Evolutionary conservation across 2,329 filamentous ascomycete genomes (phyloP).

Genomic region (Ambrosiella xylebori): DNA sequence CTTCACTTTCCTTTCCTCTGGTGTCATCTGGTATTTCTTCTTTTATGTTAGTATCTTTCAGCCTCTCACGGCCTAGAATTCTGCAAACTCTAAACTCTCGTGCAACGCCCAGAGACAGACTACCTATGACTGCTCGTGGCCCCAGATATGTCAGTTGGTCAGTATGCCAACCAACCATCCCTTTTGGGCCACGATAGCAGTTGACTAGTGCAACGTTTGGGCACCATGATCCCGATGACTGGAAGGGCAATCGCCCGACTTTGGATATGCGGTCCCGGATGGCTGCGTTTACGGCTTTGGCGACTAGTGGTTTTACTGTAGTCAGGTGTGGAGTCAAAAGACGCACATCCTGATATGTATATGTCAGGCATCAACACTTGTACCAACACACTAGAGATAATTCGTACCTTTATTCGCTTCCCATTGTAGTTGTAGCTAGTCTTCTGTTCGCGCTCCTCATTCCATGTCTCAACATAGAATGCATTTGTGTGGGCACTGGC

Average conservation of each 20-base stretch:
- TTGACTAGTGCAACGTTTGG: conserved; percentile 92
- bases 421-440: conserved; percentile 80
- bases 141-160: conserved; percentile 90
- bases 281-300: conserved; percentile 59
- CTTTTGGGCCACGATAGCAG: conserved; percentile 65
- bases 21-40: not conserved
- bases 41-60: conserved; percentile 15
- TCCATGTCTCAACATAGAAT: conserved; percentile 63
- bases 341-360: conserved; percentile 44
- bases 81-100: conserved; percentile 78
- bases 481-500: conserved; percentile 67
- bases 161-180: conserved; percentile 82
- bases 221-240: conserved; percentile 55
- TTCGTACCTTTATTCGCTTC: conserved; percentile 40
- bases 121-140: conserved; percentile 74
- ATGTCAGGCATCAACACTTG: not conserved
- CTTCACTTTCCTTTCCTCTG: conserved; percentile 26
- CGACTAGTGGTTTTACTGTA: conserved; percentile 50
- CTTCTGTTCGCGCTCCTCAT: conserved; percentile 53
- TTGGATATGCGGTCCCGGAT: conserved; percentile 53
- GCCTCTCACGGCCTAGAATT: conserved; percentile 44
- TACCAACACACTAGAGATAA: not conserved
- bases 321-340: conserved; percentile 58
- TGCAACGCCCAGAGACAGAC: conserved; percentile 77
- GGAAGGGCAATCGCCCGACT: conserved; percentile 58